These are phyloP conservation scores for Xanthoceras sorbifolium DNA, from an alignment of 345 rosid species.

Conservation along the genomic window DNA sequence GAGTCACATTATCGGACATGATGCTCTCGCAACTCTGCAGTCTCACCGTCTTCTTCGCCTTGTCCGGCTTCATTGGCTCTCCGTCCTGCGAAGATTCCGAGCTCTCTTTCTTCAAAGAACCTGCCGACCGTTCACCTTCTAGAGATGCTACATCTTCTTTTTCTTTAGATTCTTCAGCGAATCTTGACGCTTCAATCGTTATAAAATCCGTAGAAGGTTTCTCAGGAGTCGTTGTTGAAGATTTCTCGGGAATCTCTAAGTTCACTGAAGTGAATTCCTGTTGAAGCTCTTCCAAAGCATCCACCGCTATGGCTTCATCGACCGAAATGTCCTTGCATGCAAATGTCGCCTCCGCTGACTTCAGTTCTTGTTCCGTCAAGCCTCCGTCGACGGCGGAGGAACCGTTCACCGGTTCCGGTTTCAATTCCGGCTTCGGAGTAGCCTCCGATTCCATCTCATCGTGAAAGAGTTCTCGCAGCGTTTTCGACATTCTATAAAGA, in stretches of 20 bases:
- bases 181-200: neutral
- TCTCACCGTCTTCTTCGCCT: constrained; percentile 21
- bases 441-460: constrained; percentile 14
- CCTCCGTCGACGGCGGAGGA: neutral
- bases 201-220: constrained; percentile 9
- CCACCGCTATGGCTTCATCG: neutral
- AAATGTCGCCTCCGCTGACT: neutral
- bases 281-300: neutral
- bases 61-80: constrained; percentile 21
- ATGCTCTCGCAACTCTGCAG: constrained; percentile 12
- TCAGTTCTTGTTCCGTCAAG: constrained; percentile 1
- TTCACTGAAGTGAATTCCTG: neutral
- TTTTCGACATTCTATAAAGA: constrained; percentile 21
- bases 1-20: constrained; percentile 8
- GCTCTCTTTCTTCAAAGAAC: constrained; percentile 3
- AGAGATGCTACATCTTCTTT: neutral
- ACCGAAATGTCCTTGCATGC: neutral
- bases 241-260: neutral
- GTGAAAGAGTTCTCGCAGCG: constrained; percentile 10
- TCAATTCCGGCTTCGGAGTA: neutral
- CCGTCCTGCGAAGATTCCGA: constrained; percentile 1
- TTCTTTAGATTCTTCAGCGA: neutral
- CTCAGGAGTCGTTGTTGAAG: neutral
- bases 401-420: neutral
- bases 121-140: constrained; percentile 6